Conservation (phyloP, 352 stramenopile genomes). For the Albugo candida region DNA sequence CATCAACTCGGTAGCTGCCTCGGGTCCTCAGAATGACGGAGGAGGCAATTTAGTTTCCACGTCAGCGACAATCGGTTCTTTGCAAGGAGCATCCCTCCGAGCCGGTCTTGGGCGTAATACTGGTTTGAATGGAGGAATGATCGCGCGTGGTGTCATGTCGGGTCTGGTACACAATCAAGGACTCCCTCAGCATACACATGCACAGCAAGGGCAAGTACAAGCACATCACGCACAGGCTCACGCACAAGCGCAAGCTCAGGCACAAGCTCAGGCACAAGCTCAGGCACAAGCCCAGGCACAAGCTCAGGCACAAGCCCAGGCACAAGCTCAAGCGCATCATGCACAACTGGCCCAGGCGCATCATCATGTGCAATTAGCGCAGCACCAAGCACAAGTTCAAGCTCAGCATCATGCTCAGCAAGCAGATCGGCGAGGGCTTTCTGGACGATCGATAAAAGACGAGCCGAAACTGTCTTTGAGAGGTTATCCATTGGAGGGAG, state of each 20-base stretch:
- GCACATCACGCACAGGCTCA: conserved; percentile 22
- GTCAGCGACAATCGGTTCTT: conserved; percentile 13
- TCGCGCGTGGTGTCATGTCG: conserved; percentile 39
- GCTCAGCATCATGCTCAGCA: conserved; percentile 32
- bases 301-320: neutral
- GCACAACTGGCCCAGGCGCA: conserved; percentile 28
- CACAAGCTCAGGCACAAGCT: conserved; percentile 34
- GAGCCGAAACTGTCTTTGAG: conserved; percentile 33
- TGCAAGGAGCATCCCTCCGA: conserved; percentile 8
- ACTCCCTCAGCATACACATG: conserved; percentile 30
- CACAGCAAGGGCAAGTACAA: conserved; percentile 29
- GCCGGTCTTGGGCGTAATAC: conserved; percentile 26
- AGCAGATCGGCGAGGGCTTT: conserved; percentile 31
- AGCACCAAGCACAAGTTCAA: conserved; percentile 13
- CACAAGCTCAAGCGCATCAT: conserved; percentile 16
- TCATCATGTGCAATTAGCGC: conserved; percentile 26
- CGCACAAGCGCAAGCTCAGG: conserved; percentile 28
- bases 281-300: conserved; percentile 12
- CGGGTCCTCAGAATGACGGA: too few species aligned
- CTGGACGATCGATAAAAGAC: conserved; percentile 44
- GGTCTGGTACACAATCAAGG: conserved; percentile 26
- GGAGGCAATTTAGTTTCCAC: too few species aligned
- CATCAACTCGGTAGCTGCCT: too few species aligned
- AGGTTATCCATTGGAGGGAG: conserved; percentile 38
- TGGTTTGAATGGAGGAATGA: conserved; percentile 42